phyloP scores from a whole-genome alignment of 2,329 filamentous ascomycete genomes.

The Neofusicoccum cordaticola region DNA sequence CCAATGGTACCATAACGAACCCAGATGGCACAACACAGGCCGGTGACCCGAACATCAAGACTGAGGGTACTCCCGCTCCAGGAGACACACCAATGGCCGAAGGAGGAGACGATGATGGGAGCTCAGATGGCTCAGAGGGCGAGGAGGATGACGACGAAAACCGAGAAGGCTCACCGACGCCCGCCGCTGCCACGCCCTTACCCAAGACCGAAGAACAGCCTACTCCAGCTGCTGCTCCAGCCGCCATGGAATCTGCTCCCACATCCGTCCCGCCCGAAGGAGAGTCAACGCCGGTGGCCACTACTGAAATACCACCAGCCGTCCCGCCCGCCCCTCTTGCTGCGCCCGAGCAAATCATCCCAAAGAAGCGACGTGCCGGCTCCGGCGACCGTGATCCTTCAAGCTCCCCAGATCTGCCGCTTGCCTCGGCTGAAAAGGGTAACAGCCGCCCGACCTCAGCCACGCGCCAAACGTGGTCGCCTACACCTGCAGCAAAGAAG shows the following conservation, averaged over 20 bases:
- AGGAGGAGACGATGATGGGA: slow-evolving; percentile 48
- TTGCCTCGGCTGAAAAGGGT: slow-evolving; percentile 32
- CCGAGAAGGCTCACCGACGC: slow-evolving; percentile 47
- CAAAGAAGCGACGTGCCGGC: slow-evolving; percentile 8
- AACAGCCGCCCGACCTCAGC: slow-evolving; percentile 38
- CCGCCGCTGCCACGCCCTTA: slow-evolving; percentile 31
- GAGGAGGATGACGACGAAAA: slow-evolving; percentile 47
- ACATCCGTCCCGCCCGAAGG: background rate
- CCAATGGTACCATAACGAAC: slow-evolving; percentile 35
- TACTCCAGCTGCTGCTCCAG: slow-evolving; percentile 3
- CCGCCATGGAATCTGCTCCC: background rate
- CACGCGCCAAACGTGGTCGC: background rate
- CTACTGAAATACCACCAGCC: background rate
- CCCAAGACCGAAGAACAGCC: slow-evolving; percentile 22
- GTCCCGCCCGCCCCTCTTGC: background rate
- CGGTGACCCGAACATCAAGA: slow-evolving; percentile 28
- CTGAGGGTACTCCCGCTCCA: slow-evolving; percentile 42
- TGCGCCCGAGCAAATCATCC: background rate
- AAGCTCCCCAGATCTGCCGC: slow-evolving; percentile 44
- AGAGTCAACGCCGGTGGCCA: background rate
- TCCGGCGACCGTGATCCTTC: slow-evolving; percentile 29
- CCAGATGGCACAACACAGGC: slow-evolving; percentile 27
- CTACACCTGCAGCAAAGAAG: background rate
- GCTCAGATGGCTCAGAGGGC: slow-evolving; percentile 50
- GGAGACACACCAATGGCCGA: slow-evolving; percentile 43